Conservation (phyloP, 1,284 basidiomycete genomes). For the Takashimella tepidaria region DNA sequence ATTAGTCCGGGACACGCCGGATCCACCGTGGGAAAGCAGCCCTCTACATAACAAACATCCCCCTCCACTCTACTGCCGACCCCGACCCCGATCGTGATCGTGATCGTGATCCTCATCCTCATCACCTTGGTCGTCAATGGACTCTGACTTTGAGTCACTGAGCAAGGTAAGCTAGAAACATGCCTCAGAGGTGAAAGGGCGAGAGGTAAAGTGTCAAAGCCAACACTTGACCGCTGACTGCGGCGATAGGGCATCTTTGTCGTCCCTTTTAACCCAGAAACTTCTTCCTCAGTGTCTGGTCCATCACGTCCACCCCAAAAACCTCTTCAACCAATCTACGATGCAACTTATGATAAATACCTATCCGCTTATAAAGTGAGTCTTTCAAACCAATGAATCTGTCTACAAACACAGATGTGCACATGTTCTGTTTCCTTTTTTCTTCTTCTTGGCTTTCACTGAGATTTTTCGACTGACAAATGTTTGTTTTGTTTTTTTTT, state of each 20-base stretch:
- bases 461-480: no score
- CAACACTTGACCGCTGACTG: no score
- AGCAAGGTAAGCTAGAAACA: slow-evolving; percentile 30
- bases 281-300: slow-evolving; percentile 18
- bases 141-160: slow-evolving; percentile 29
- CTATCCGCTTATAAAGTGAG: slow-evolving; percentile 20
- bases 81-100: no score
- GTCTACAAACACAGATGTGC: no score
- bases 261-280: slow-evolving; percentile 24
- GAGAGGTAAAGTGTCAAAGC: no score
- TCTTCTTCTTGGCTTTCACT: no score
- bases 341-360: slow-evolving; percentile 12
- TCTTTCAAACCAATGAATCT: background rate
- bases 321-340: slow-evolving; percentile 23
- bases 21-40: slow-evolving; percentile 5
- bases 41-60: background rate
- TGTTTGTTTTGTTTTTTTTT: no score
- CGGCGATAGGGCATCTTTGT: slow-evolving; percentile 39
- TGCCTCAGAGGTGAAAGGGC: background rate
- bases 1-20: background rate
- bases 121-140: slow-evolving; percentile 11
- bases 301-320: slow-evolving; percentile 3
- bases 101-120: no score
- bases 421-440: no score
- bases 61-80: background rate